These are phyloP conservation scores for Pseudonectria foliicola DNA, from an alignment of 2,329 filamentous ascomycete species.

Conservation along the genomic window DNA sequence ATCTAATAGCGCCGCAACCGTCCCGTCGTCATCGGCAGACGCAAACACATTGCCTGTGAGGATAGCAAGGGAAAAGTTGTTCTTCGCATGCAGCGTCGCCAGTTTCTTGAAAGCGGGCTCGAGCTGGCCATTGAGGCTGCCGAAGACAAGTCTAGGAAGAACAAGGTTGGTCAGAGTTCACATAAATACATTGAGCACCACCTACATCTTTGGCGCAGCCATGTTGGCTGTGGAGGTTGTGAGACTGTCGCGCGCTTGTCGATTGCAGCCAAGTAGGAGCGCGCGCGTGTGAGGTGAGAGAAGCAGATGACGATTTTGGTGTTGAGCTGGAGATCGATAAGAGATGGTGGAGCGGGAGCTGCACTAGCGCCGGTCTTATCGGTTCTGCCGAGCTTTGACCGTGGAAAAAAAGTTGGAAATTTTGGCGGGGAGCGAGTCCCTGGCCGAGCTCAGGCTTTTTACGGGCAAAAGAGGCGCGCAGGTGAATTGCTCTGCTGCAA, in stretches of 20 bases:
- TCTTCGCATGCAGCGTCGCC: slow-evolving; percentile 73
- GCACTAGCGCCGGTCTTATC: slow-evolving; percentile 25
- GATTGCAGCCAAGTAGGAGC: slow-evolving; percentile 4
- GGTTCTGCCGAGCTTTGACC: slow-evolving; percentile 27
- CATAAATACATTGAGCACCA: background rate
- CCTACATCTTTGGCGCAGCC: slow-evolving; percentile 44
- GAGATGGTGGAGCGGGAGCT: slow-evolving; percentile 22
- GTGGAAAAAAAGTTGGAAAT: slow-evolving; percentile 26
- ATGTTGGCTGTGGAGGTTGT: slow-evolving; percentile 23
- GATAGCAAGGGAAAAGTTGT: slow-evolving; percentile 79
- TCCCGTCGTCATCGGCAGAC: slow-evolving; percentile 49
- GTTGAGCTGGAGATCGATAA: slow-evolving; percentile 18
- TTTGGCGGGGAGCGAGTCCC: slow-evolving; percentile 23
- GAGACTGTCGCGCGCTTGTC: slow-evolving; percentile 2
- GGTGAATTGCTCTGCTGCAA: slow-evolving; percentile 11
- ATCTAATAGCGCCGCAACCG: slow-evolving; percentile 57
- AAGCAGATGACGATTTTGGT: slow-evolving; percentile 2
- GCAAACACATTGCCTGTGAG: slow-evolving; percentile 78
- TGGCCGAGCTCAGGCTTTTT: slow-evolving; percentile 14
- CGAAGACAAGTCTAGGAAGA: slow-evolving; percentile 63
- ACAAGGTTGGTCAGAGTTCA: slow-evolving; percentile 5
- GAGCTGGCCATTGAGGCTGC: slow-evolving; percentile 74
- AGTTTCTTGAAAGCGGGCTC: slow-evolving; percentile 73
- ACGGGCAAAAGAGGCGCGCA: slow-evolving; percentile 9
- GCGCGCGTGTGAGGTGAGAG: slow-evolving; percentile 6